Percentiles rank a stretch among this genome's conserved stretches.
Evolutionary conservation across 495 filamentous ascomycete species (phyloP).

Genomic region (Letharia columbiana): DNA sequence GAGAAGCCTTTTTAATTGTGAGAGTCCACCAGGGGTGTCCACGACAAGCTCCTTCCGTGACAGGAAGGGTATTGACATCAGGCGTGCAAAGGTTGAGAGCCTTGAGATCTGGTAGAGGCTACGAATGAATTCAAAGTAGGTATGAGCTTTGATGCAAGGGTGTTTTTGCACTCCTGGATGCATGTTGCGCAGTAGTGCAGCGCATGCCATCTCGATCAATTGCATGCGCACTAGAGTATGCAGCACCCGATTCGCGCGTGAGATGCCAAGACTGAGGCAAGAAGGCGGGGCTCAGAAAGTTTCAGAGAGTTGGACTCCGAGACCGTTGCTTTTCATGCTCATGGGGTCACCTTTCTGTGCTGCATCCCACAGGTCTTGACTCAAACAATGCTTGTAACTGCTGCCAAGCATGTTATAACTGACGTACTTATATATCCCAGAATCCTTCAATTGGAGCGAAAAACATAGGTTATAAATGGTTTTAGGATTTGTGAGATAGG

Average conservation of each 20-base stretch:
- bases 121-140: neutral
- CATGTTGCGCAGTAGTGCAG: neutral
- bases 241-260: conserved; percentile 1
- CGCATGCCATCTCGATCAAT: conserved; percentile 6
- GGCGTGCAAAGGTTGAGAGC: neutral
- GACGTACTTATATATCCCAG: neutral
- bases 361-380: too few relatives aligned
- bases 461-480: too few relatives aligned
- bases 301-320: neutral
- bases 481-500: too few relatives aligned
- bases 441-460: neutral
- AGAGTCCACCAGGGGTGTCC: neutral
- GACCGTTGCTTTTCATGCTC: neutral
- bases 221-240: neutral
- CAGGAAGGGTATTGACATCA: neutral
- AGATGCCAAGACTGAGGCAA: neutral
- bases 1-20: neutral
- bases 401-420: neutral
- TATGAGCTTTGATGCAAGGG: neutral
- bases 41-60: neutral
- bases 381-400: neutral
- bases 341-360: neutral
- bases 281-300: neutral
- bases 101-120: neutral
- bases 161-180: neutral